A percentile compares a stretch with the other conserved stretches of the same genome.
Evolutionary conservation across 139 green algal species (phyloP).

Genomic region (Tetradesmus obliquus): DNA sequence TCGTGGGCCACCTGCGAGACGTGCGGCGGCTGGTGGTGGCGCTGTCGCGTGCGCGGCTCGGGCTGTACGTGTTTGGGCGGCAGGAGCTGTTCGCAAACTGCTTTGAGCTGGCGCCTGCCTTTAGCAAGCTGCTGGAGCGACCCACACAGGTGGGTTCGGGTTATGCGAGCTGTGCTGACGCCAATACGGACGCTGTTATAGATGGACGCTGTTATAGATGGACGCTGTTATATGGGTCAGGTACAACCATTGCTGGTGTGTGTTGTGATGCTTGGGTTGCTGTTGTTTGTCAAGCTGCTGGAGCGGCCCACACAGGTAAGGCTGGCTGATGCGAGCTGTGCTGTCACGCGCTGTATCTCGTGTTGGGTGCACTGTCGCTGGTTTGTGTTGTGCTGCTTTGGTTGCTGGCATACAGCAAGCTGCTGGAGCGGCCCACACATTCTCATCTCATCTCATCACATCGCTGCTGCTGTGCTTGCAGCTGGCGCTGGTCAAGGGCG

Average conservation of each 20-base stretch:
- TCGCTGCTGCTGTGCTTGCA: not conserved
- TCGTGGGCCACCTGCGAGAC: slow-evolving; percentile 96
- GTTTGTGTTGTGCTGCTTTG: too few relatives aligned
- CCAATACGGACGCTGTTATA: too few relatives aligned
- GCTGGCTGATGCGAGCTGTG: too few relatives aligned
- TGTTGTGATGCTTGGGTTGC: not conserved
- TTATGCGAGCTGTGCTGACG: too few relatives aligned
- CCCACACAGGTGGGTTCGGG: slow-evolving; percentile 77
- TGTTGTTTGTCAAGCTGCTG: not conserved
- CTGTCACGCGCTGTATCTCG: too few relatives aligned
- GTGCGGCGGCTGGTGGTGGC: slow-evolving; percentile 97
- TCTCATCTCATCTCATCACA: too few relatives aligned
- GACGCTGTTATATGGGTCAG: too few relatives aligned
- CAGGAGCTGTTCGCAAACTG: slow-evolving; percentile 91
- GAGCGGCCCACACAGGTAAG: not conserved
- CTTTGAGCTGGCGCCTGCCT: slow-evolving; percentile 93
- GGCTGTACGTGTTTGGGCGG: slow-evolving; percentile 97
- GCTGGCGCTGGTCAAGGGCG: slow-evolving; percentile 23
- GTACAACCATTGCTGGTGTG: not conserved
- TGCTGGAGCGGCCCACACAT: too few relatives aligned
- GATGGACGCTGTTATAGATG: too few relatives aligned
- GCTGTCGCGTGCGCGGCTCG: slow-evolving; percentile 91
- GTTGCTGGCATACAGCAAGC: too few relatives aligned
- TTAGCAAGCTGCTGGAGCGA: slow-evolving; percentile 82
- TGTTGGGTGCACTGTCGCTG: too few relatives aligned